phyloP scores from a whole-genome alignment of 2,329 filamentous ascomycete genomes.

The Aspergillus uvarum region DNA sequence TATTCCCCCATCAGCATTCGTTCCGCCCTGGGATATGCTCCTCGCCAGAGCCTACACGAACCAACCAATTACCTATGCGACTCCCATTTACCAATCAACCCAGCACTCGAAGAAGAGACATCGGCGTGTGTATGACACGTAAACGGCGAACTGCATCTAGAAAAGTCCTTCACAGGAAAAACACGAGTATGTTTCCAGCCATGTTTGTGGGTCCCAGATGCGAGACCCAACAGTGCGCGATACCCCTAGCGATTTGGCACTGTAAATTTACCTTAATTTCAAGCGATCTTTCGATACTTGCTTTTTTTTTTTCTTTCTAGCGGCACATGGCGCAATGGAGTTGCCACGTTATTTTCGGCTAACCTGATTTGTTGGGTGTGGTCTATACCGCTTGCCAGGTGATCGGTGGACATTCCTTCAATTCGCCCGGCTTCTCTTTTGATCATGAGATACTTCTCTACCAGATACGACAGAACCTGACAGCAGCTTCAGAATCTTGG shows the following conservation, averaged over 20 bases:
- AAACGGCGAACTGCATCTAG: background rate
- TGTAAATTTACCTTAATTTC: slow-evolving; percentile 22
- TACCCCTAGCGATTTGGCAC: slow-evolving; percentile 27
- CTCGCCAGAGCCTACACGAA: slow-evolving; percentile 8
- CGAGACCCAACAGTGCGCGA: slow-evolving; percentile 19
- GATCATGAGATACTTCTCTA: background rate
- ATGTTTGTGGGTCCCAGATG: background rate
- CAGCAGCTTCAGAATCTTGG: background rate
- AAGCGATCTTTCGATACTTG: slow-evolving; percentile 1
- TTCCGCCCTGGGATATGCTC: slow-evolving; percentile 13
- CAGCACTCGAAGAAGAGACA: slow-evolving; percentile 23
- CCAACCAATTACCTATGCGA: slow-evolving; percentile 21
- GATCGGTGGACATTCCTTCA: background rate
- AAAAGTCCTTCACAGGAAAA: background rate
- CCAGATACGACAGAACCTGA: slow-evolving; percentile 3
- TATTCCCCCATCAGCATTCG: slow-evolving; percentile 13
- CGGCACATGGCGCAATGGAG: slow-evolving; percentile 26
- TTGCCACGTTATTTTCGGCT: slow-evolving; percentile 18
- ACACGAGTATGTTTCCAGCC: background rate
- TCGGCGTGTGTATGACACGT: slow-evolving; percentile 16
- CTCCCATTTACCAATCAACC: slow-evolving; percentile 33
- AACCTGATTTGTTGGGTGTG: slow-evolving; percentile 12
- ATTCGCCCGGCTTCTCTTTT: background rate
- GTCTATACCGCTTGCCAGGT: slow-evolving; percentile 13
- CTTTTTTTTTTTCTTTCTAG: slow-evolving; percentile 11